Evolutionary conservation across 345 rosid genomes (phyloP).

Genomic region (Lepidium aucheri): DNA sequence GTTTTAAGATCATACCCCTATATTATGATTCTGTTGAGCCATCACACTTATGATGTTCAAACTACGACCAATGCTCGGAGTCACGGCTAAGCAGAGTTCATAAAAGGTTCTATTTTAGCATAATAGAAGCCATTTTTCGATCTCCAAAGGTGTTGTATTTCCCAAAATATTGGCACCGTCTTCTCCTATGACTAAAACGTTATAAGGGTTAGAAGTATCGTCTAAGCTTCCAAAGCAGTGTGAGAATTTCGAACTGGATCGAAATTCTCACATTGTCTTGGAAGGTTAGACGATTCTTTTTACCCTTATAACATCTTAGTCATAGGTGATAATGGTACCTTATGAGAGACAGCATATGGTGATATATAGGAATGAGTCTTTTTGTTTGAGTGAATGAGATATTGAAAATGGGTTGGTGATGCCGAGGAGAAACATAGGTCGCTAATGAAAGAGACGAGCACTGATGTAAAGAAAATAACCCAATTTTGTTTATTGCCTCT

Average conservation of each 20-base stretch:
- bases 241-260: neutral
- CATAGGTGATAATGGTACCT: no score
- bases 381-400: no score
- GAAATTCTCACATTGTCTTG: constrained; percentile 4
- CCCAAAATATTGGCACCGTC: neutral
- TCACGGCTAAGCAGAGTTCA: neutral
- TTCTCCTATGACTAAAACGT: neutral
- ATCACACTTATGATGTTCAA: neutral
- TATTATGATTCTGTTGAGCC: constrained; percentile 9
- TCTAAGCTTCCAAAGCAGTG: neutral
- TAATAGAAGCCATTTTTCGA: neutral
- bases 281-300: neutral
- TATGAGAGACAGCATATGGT: no score
- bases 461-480: no score
- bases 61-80: neutral
- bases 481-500: no score
- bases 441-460: no score
- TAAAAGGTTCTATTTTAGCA: neutral
- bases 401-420: no score
- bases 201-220: neutral
- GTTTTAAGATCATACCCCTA: neutral
- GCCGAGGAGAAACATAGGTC: no score
- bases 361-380: no score
- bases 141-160: neutral
- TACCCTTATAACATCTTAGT: no score